Evolutionary conservation across 2,329 filamentous ascomycete species (phyloP), one percentile per base, ranked within the genome.

Genomic region (Neofusicoccum umdonicola): DNA sequence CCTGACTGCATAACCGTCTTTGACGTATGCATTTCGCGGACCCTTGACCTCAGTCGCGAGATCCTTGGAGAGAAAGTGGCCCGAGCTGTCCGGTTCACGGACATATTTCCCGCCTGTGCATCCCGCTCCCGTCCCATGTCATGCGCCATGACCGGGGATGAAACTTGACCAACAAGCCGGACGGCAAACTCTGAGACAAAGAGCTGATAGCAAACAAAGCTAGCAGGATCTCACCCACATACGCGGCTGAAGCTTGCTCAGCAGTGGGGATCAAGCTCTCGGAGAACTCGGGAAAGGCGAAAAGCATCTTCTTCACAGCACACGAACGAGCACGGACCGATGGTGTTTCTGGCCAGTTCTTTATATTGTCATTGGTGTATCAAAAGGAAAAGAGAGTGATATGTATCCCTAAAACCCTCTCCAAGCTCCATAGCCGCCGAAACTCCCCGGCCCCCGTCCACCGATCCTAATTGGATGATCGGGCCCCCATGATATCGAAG

Each of bases 371-470:
- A 45, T 13, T 13, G n/a, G 27, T 31, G 27, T 31, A 31, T 31
- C 27, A 58, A 7, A 35, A 45, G 27, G 35, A 41, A 47, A 60
- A 60, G 13, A 31, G 56, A 47, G 42, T n/a, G 41, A 27, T 45
- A 19, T 57, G 27, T 31, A 56, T 47, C 34, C 12, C 27, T 60
- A 60, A n/a, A 47, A 60, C 3, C 56, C 56, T 58, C 56, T 47
- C 41, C 41, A 47, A 47, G 56, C 42, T 27, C 56, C 56, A 37
- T 47, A 7, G n/a, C 56, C 41, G 56, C 56, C 56, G 42, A 60
- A 60, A 22, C 56, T 60, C 56, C 42, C 56, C 41, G 56, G 56
- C 31, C 56, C 56, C 37, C 56, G 56, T 47, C 56, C 42, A 60
- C 42, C 56, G 44, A 60, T 47, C 56, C 56, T 60, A 15, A 60